Conservation (phyloP, 805 yeast genomes). For the Pichia insulana region DNA sequence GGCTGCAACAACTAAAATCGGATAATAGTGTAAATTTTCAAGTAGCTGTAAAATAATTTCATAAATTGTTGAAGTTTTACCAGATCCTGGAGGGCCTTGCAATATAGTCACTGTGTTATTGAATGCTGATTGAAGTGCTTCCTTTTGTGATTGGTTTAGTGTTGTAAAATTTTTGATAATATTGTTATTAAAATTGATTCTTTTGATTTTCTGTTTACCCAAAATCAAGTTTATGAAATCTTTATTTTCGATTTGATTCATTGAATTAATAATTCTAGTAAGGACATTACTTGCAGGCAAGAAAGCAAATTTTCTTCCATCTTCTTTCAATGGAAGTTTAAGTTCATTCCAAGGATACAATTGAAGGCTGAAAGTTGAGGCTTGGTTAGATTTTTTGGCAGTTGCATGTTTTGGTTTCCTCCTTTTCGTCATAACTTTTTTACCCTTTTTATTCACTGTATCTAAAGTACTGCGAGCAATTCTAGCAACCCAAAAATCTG, state of each 20-base stretch:
- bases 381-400: conserved; percentile 6
- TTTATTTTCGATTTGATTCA: conserved; percentile 49
- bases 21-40: conserved; percentile 49
- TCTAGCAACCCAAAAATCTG: conserved; percentile 45
- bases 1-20: conserved; percentile 66
- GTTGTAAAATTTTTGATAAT: conserved; percentile 39
- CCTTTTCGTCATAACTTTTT: conserved; percentile 12
- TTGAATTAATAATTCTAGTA: conserved; percentile 55
- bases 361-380: conserved; percentile 36
- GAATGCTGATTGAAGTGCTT: conserved; percentile 64
- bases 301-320: conserved; percentile 29
- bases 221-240: conserved; percentile 33
- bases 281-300: conserved; percentile 59
- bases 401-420: conserved; percentile 10
- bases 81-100: conserved; percentile 80
- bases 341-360: conserved; percentile 50
- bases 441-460: conserved; percentile 23
- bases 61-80: conserved; percentile 75
- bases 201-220: conserved; percentile 24
- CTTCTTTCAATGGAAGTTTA: conserved; percentile 19
- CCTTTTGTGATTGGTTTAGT: conserved; percentile 63
- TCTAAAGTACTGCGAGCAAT: conserved; percentile 36
- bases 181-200: conserved; percentile 47
- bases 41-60: conserved; percentile 72
- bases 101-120: conserved; percentile 49